phyloP scores from a whole-genome alignment of 345 rosid species.

The Psidium friedrichsthalianum region DNA sequence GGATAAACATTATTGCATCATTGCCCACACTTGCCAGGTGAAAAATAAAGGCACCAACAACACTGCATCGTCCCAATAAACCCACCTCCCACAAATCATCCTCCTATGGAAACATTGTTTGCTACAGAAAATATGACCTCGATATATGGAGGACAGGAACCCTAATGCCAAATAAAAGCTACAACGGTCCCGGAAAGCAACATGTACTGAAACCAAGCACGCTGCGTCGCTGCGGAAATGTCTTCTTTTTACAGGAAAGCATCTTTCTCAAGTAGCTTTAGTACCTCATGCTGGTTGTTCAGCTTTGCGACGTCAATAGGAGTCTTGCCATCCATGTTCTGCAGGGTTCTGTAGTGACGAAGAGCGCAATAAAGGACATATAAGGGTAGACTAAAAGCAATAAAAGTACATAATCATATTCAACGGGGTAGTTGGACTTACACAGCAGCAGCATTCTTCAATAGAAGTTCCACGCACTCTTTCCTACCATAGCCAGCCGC shows the following conservation, averaged over 20 bases:
- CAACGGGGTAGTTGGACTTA: constrained; percentile 25
- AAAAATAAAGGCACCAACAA: neutral
- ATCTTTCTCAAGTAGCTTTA: constrained; percentile 90
- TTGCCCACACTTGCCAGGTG: neutral
- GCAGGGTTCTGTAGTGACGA: constrained; percentile 53
- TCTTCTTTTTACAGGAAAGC: constrained; percentile 53
- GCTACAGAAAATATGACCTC: neutral
- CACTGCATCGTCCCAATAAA: neutral
- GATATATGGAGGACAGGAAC: neutral
- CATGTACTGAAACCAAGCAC: neutral
- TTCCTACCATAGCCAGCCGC: constrained; percentile 98
- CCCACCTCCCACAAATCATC: neutral
- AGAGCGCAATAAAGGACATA: neutral
- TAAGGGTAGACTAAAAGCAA: neutral
- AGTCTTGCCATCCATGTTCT: constrained; percentile 94
- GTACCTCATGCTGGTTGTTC: constrained; percentile 83
- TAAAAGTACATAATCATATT: neutral
- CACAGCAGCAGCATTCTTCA: constrained; percentile 96
- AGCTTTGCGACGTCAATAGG: constrained; percentile 95
- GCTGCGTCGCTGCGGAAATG: neutral
- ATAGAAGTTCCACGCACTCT: constrained; percentile 86
- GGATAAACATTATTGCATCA: neutral
- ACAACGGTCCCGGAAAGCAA: neutral
- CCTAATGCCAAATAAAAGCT: neutral
- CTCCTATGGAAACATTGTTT: neutral